Percentiles rank a stretch among this genome's conserved stretches.
phyloP scores from a whole-genome alignment of 306 rosid species.

The Astragalus membranaceus region DNA sequence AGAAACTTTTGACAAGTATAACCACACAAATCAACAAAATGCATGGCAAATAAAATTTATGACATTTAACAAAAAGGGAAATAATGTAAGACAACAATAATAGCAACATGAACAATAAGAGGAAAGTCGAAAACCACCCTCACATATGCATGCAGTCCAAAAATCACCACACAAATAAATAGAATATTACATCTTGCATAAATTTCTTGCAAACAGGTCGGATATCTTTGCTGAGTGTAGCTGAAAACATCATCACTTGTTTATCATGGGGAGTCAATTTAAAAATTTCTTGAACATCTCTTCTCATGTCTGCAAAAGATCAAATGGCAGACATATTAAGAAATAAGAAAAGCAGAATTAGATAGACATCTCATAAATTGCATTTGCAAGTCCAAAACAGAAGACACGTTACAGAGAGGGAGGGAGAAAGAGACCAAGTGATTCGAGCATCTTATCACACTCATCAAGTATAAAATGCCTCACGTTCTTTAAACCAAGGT shows the following conservation, averaged over 20 bases:
- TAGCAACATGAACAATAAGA: neutral
- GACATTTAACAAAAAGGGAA: neutral
- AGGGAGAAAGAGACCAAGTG: constrained; percentile 48
- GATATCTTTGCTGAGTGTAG: constrained; percentile 70
- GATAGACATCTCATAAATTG: neutral
- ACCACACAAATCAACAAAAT: neutral
- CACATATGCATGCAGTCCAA: neutral
- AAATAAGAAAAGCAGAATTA: neutral
- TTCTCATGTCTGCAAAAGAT: constrained; percentile 58
- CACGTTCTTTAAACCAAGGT: constrained; percentile 68
- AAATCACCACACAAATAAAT: neutral
- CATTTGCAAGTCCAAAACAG: neutral
- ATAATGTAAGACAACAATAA: neutral
- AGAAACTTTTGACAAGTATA: neutral
- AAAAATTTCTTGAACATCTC: constrained; percentile 68
- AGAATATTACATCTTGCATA: constrained; percentile 70
- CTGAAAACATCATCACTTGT: constrained; percentile 86
- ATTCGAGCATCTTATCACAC: constrained; percentile 80
- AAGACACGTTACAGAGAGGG: neutral
- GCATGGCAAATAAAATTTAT: neutral
- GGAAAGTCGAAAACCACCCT: neutral
- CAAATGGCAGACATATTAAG: neutral
- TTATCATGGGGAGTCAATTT: constrained; percentile 75
- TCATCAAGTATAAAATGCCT: constrained; percentile 77
- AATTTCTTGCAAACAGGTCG: constrained; percentile 83